Base-by-base conservation (phyloP, 768 basidiomycete species). In the Tylopilus felleus region DNA sequence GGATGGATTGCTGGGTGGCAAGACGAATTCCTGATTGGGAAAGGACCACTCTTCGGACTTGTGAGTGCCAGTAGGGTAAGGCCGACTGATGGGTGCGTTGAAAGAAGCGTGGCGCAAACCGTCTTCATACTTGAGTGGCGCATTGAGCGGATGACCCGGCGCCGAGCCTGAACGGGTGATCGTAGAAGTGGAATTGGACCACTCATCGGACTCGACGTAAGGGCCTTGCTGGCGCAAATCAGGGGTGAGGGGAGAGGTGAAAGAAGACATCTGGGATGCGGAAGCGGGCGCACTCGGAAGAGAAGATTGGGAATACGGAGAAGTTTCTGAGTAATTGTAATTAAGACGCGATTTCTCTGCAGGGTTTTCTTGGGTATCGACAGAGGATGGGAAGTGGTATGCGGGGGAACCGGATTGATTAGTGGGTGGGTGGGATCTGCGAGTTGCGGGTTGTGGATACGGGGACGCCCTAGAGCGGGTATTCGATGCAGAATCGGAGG, bases 21-120 rank as follows among this genome's bases (percentile, higher is more conserved):
- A 70, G 53, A 81, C 75, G 68, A 80, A 85, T 46, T 86, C 84
- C 61, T 73, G 71, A 67, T 74, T 76, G 52, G 84, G 80, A 71
- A 86, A 88, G 48, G 75, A 74, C 88, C 88, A 90, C 59, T 88
- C 85, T 66, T 79, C 78, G 77, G 83, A 81, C 80, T 83, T 83
- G 66, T 72, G 79, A 33, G 60, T 71, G 68, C 66, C 73, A 62
- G 75, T 58, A 13, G 58, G 70, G 58, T 61, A 76, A n/a, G 67
- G 75, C 71, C 84, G 79, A 65, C 78, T 73, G 71, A 80, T 77
- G 58, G 80, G 71, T 48, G 79, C 74, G 72, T 76, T 80, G 73
- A 85, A 82, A 60, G 85, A 84, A 64, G 83, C 73, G 75, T 86
- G 85, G 70, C 85, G 83, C 65, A 85, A 68, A 65, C 71, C 71